A percentile compares a stretch with the other conserved stretches of the same genome.
phyloP scores from a whole-genome alignment of 306 rosid species.

The Cucumis melo region DNA sequence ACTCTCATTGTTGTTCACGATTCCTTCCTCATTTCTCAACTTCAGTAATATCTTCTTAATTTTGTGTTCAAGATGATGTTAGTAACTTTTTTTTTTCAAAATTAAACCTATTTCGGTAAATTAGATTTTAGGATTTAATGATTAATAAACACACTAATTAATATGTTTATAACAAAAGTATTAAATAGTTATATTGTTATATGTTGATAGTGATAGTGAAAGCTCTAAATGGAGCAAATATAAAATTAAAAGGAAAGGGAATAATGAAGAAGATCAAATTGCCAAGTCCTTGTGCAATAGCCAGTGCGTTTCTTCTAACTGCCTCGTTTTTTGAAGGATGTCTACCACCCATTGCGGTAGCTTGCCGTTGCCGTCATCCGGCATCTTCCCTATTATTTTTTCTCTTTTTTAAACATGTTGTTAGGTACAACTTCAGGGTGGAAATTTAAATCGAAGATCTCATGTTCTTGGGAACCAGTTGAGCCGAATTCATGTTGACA shows the following conservation, averaged over 20 bases:
- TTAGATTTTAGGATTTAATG: no score
- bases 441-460: no score
- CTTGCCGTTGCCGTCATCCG: slow-evolving; percentile 68
- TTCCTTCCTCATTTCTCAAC: slow-evolving; percentile 43
- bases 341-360: slow-evolving; percentile 44
- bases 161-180: no score
- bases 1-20: slow-evolving; percentile 80
- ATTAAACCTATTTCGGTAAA: no score
- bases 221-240: slow-evolving; percentile 55
- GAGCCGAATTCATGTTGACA: no score
- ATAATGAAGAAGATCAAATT: slow-evolving; percentile 35
- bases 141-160: no score
- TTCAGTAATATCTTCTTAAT: slow-evolving; percentile 33
- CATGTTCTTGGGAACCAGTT: no score
- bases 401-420: no score
- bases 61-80: no score
- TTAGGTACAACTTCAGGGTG: no score
- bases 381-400: slow-evolving; percentile 30
- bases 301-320: slow-evolving; percentile 40
- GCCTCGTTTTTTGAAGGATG: slow-evolving; percentile 49
- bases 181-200: not conserved
- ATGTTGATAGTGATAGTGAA: slow-evolving; percentile 54
- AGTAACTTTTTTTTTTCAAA: no score
- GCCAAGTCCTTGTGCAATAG: slow-evolving; percentile 69
- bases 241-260: slow-evolving; percentile 38